These are phyloP conservation scores for Starmera amethionina DNA, from an alignment of 805 yeast genomes.

Conservation along the genomic window DNA sequence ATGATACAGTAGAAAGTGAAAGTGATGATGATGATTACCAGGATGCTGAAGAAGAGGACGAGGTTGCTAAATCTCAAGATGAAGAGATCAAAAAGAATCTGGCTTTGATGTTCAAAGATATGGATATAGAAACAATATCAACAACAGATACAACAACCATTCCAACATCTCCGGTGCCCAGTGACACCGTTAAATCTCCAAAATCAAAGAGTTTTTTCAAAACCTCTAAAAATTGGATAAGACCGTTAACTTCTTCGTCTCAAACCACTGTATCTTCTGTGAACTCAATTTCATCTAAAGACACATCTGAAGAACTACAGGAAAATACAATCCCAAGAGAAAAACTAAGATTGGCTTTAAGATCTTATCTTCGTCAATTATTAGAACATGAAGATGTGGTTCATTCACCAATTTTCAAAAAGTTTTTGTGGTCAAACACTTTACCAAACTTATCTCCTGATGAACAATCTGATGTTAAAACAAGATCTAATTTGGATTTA, in stretches of 20 bases:
- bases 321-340: constrained; percentile 48
- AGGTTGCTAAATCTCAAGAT: constrained; percentile 11
- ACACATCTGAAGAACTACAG: not conserved
- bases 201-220: not conserved
- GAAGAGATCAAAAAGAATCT: constrained; percentile 11
- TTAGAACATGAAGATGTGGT: constrained; percentile 45
- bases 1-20: constrained; percentile 9
- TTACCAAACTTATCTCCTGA: constrained; percentile 27
- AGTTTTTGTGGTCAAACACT: constrained; percentile 38
- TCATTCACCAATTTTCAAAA: constrained; percentile 37
- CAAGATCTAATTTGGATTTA: constrained; percentile 54
- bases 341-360: constrained; percentile 61
- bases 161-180: constrained; percentile 3
- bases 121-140: constrained; percentile 5
- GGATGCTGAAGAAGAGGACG: constrained; percentile 7
- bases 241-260: constrained; percentile 1
- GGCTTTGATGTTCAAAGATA: constrained; percentile 10
- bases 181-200: not conserved
- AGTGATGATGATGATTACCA: constrained; percentile 11
- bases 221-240: not conserved
- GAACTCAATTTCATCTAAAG: not conserved
- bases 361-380: constrained; percentile 59
- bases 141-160: not conserved
- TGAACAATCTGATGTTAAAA: constrained; percentile 46
- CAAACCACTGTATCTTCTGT: constrained; percentile 1